A percentile compares a stretch with the other conserved stretches of the same genome.
Evolutionary conservation across 768 basidiomycete genomes (phyloP).

Genomic region (Trichaptum fuscoviolaceum): DNA sequence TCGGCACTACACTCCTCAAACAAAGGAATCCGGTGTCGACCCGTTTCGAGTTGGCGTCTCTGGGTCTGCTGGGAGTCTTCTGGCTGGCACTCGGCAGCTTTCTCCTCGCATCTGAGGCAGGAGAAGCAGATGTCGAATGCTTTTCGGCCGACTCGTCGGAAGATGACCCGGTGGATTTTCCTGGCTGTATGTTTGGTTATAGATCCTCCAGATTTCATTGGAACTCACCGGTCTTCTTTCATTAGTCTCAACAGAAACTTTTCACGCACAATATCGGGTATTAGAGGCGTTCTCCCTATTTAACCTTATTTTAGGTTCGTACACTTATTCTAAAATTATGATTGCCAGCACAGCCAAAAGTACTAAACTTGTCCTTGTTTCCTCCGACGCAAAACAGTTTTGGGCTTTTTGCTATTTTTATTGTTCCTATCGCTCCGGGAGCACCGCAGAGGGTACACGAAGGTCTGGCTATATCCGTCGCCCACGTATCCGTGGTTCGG

Average conservation of each 20-base stretch:
- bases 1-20: slow-evolving; percentile 57
- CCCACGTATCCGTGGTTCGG: slow-evolving; percentile 72
- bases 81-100: slow-evolving; percentile 81
- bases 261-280: slow-evolving; percentile 85
- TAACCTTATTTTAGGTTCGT: slow-evolving; percentile 66
- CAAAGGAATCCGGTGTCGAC: slow-evolving; percentile 76
- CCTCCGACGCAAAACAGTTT: slow-evolving; percentile 35
- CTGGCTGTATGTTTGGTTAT: slow-evolving; percentile 51
- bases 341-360: slow-evolving; percentile 7
- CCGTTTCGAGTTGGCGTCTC: slow-evolving; percentile 64
- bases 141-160: slow-evolving; percentile 51
- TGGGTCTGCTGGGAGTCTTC: slow-evolving; percentile 67
- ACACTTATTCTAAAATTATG: not conserved
- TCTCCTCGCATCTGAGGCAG: slow-evolving; percentile 67
- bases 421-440: slow-evolving; percentile 40
- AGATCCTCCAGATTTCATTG: not conserved
- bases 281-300: slow-evolving; percentile 76
- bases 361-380: slow-evolving; percentile 37
- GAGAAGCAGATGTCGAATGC: slow-evolving; percentile 79
- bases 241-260: slow-evolving; percentile 77
- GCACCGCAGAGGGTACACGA: slow-evolving; percentile 35
- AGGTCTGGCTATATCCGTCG: slow-evolving; percentile 67
- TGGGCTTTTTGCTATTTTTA: slow-evolving; percentile 42
- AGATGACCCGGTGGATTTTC: slow-evolving; percentile 49
- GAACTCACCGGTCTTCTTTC: slow-evolving; percentile 8